A percentile compares a stretch with the other conserved stretches of the same genome.
Evolutionary conservation across 140 eudicot genomes (phyloP).

Genomic region (Stevia rebaudiana): DNA sequence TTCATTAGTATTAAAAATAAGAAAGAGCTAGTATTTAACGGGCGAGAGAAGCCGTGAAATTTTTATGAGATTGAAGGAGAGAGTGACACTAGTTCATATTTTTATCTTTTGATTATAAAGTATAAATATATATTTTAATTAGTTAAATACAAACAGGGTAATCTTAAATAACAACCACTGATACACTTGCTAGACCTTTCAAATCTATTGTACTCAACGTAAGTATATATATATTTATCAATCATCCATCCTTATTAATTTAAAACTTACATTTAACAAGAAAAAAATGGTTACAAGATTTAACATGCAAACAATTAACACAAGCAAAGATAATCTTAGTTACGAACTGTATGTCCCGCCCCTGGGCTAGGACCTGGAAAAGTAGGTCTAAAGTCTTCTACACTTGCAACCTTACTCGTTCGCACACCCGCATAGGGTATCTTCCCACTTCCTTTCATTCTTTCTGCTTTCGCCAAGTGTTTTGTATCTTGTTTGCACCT

Average conservation of each 20-base stretch:
- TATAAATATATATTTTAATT: no score
- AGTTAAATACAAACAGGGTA: no score
- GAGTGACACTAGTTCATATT: no score
- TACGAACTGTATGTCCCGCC: conserved; percentile 21
- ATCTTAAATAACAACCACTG: no score
- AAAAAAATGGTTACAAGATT: background rate
- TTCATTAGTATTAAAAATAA: no score
- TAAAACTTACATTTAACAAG: background rate
- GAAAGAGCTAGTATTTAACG: no score
- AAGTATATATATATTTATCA: background rate
- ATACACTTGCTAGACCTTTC: background rate
- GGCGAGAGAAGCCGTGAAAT: no score
- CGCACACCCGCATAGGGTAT: background rate
- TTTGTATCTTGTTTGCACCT: conserved; percentile 11
- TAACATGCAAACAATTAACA: background rate
- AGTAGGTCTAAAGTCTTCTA: conserved; percentile 26
- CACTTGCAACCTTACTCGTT: conserved; percentile 13
- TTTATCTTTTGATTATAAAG: no score
- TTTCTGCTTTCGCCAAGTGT: background rate
- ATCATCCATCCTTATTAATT: background rate
- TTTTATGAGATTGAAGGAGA: no score
- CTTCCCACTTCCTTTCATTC: conserved; percentile 1
- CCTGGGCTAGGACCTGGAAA: conserved; percentile 23
- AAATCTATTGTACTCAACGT: background rate
- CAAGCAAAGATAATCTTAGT: conserved; percentile 5